Evolutionary conservation across 805 yeast genomes (phyloP).

Genomic region (Cyberlindnera mycetangii): DNA sequence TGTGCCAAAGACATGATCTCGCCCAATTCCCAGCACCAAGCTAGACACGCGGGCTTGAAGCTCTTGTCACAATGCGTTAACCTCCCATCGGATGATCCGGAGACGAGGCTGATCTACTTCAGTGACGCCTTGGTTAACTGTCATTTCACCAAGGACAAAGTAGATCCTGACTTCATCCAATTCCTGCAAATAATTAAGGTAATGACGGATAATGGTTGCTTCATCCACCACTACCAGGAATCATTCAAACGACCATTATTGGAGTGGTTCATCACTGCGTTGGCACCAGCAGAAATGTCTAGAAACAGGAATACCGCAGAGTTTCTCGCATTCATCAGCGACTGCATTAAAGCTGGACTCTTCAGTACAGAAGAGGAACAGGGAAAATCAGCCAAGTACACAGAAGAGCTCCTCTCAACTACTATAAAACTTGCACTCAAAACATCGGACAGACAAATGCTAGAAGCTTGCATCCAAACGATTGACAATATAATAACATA

Average conservation of each 20-base stretch:
- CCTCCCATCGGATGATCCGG: constrained; percentile 44
- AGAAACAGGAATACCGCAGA: constrained; percentile 19
- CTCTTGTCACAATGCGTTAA: constrained; percentile 55
- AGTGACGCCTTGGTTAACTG: constrained; percentile 51
- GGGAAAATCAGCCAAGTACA: constrained; percentile 30
- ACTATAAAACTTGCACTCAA: constrained; percentile 37
- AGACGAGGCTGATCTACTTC: constrained; percentile 54
- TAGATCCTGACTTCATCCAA: constrained; percentile 50
- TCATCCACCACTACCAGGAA: constrained; percentile 48
- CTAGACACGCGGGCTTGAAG: constrained; percentile 47
- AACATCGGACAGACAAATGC: constrained; percentile 37
- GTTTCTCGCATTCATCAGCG: constrained; percentile 38
- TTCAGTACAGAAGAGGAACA: constrained; percentile 32
- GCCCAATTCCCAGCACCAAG: constrained; percentile 35
- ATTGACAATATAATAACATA: constrained; percentile 42
- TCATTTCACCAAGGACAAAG: constrained; percentile 27
- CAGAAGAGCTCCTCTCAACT: constrained; percentile 33
- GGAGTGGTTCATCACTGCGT: constrained; percentile 34
- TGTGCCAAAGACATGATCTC: constrained; percentile 49
- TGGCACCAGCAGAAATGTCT: constrained; percentile 30
- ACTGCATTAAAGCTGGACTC: constrained; percentile 45
- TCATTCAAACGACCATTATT: constrained; percentile 40
- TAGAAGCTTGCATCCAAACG: constrained; percentile 38
- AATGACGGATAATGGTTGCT: constrained; percentile 52
- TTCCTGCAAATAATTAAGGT: constrained; percentile 45